Evolutionary conservation across 495 filamentous ascomycete species (phyloP).

Genomic region (Penicillium bialowiezense): DNA sequence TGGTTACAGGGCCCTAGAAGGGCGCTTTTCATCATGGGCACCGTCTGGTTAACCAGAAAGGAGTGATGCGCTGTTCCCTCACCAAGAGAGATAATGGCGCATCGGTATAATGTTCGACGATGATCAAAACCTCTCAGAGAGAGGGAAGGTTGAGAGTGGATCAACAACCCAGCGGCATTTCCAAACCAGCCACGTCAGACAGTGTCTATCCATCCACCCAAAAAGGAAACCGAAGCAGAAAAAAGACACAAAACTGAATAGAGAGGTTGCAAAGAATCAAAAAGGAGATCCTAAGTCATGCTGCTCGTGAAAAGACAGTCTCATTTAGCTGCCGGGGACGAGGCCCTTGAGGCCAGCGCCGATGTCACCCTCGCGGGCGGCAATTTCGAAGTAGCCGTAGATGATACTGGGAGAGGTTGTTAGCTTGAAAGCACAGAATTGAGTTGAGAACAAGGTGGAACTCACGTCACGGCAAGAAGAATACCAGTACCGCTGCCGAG

Average conservation of each 20-base stretch:
- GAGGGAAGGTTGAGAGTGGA: background rate
- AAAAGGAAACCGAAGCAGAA: slow-evolving; percentile 26
- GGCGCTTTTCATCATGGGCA: slow-evolving; percentile 10
- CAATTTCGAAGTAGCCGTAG: slow-evolving; percentile 98
- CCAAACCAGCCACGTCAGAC: slow-evolving; percentile 2
- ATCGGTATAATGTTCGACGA: background rate
- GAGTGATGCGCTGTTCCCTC: background rate
- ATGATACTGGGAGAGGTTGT: slow-evolving; percentile 66
- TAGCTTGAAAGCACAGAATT: slow-evolving; percentile 15
- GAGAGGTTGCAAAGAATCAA: slow-evolving; percentile 20
- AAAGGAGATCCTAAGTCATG: slow-evolving; percentile 28
- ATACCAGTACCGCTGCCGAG: slow-evolving; percentile 97
- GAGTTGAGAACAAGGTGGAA: slow-evolving; percentile 23
- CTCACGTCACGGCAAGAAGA: slow-evolving; percentile 96
- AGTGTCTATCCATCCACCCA: slow-evolving; percentile 20
- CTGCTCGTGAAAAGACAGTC: slow-evolving; percentile 33
- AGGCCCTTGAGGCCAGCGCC: slow-evolving; percentile 82
- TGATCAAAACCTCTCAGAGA: background rate
- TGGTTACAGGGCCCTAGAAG: slow-evolving; percentile 27
- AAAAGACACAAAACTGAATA: slow-evolving; percentile 25
- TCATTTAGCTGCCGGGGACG: slow-evolving; percentile 54
- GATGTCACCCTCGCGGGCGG: slow-evolving; percentile 96
- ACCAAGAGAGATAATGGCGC: background rate
- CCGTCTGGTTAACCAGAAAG: background rate
- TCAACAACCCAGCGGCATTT: no score